These are phyloP conservation scores for Tulasnella sp. DNA, from an alignment of 768 basidiomycete species.

Conservation along the genomic window DNA sequence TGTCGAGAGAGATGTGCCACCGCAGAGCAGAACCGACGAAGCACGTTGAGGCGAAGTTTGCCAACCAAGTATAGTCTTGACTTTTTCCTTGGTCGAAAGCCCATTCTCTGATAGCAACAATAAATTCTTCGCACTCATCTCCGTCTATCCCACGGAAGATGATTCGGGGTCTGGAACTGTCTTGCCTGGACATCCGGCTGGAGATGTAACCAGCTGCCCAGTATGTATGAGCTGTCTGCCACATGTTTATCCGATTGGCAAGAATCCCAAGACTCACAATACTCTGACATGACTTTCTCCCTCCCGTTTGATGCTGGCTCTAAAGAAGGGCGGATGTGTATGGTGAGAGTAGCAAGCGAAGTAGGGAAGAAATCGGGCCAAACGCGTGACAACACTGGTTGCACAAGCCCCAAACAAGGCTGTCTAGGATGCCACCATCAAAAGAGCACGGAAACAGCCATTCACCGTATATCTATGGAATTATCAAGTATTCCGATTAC, in stretches of 20 bases:
- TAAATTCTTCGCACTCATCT: conserved; percentile 12
- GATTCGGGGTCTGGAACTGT: background rate
- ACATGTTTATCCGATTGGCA: background rate
- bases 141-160: conserved; percentile 22
- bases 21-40: conserved; percentile 7
- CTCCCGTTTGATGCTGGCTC: background rate
- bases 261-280: background rate
- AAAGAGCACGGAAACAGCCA: background rate
- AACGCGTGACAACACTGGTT: background rate
- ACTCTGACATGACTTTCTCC: background rate
- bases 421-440: too few species aligned
- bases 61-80: conserved; percentile 10
- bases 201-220: conserved; percentile 1
- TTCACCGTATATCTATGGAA: background rate
- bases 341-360: background rate
- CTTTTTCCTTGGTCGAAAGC: conserved; percentile 3
- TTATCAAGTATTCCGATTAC: background rate
- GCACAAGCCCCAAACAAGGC: too few species aligned
- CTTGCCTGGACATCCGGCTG: background rate
- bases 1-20: conserved; percentile 10
- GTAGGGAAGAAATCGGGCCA: background rate
- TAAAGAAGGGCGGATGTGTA: background rate
- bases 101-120: background rate
- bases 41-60: background rate
- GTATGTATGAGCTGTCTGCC: background rate